Percentiles rank a stretch among this genome's conserved stretches.
These are phyloP conservation scores for Sambucus nigra DNA, from an alignment of 129 eudicot species.

Conservation along the genomic window DNA sequence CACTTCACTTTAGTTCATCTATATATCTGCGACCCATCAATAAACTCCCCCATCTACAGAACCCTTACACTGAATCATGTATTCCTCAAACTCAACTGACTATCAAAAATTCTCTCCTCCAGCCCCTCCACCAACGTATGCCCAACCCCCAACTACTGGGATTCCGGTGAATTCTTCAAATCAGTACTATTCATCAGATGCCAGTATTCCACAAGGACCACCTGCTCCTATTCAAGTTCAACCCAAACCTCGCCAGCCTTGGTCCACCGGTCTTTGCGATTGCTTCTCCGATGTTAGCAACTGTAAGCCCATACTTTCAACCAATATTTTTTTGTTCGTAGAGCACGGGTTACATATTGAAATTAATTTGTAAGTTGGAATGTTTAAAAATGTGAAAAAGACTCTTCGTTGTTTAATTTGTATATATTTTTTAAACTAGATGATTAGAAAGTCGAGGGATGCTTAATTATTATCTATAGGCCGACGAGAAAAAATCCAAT, in stretches of 20 bases:
- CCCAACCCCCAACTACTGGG: not conserved
- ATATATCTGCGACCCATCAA: no score
- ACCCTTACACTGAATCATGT: constrained; percentile 1
- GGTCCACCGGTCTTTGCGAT: constrained; percentile 17
- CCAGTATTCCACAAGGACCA: not conserved
- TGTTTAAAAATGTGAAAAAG: no score
- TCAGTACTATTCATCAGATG: not conserved
- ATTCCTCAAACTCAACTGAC: constrained; percentile 3
- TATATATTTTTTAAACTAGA: no score
- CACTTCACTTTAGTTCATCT: no score
- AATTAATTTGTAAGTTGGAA: not conserved
- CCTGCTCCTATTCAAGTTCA: not conserved
- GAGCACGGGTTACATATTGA: not conserved
- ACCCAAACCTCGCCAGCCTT: not conserved
- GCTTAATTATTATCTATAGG: no score
- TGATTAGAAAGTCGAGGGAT: no score
- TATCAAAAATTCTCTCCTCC: not conserved
- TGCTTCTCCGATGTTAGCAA: constrained; percentile 37
- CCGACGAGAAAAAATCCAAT: no score
- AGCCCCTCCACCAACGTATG: not conserved
- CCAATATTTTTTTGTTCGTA: not conserved
- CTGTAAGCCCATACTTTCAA: constrained; percentile 29
- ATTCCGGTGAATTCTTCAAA: constrained; percentile 1
- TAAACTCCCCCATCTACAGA: no score
- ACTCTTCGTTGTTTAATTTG: no score